phyloP scores from a whole-genome alignment of 2,329 filamentous ascomycete species.

The Apiospora kogelbergensis region DNA sequence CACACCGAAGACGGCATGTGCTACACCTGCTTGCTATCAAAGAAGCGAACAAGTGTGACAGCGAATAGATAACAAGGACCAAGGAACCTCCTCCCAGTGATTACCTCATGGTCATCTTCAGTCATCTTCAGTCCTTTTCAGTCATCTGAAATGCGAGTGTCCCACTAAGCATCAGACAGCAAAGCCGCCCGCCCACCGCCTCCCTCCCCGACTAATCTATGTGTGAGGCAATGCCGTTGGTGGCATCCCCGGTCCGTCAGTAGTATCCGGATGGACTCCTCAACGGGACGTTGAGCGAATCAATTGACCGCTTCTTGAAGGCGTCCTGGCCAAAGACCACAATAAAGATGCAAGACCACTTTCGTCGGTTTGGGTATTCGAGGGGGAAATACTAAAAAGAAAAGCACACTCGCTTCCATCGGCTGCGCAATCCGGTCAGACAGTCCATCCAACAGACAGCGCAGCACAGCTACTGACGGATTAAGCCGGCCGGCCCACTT shows the following conservation, averaged over 20 bases:
- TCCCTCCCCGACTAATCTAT: not conserved
- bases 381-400: not conserved
- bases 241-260: not conserved
- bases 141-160: constrained; percentile 4
- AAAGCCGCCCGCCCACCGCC: not conserved
- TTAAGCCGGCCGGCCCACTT: constrained; percentile 6
- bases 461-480: not conserved
- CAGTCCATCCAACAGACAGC: not conserved
- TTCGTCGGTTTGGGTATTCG: not conserved
- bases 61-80: not conserved
- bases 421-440: not conserved
- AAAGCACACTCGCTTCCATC: not conserved
- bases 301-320: constrained; percentile 1
- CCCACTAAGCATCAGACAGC: constrained; percentile 8
- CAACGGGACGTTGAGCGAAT: not conserved
- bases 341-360: not conserved
- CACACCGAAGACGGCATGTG: not conserved
- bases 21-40: not conserved
- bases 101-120: constrained; percentile 1
- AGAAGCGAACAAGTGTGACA: not conserved
- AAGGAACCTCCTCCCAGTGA: not conserved
- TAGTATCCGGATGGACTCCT: not conserved
- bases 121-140: not conserved
- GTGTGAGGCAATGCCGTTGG: constrained; percentile 2
- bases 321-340: not conserved